Evolutionary conservation across 441 rosid species (phyloP).

Genomic region (Melastoma candidum): DNA sequence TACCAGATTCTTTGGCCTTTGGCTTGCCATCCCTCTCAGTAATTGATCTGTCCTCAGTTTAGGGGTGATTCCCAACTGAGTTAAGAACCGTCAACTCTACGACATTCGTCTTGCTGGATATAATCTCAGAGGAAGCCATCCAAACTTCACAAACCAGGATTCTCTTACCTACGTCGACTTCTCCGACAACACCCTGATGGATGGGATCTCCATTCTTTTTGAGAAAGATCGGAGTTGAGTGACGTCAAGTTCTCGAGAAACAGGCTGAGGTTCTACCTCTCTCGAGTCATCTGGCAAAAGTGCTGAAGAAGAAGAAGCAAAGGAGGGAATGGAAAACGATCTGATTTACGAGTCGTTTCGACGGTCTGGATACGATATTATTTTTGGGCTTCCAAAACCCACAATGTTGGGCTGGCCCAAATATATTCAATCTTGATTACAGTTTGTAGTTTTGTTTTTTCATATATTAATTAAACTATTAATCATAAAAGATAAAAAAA

Average conservation of each 20-base stretch:
- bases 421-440: too few species aligned
- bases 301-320: too few species aligned
- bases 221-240: conserved; percentile 52
- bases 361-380: too few species aligned
- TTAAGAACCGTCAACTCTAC: conserved; percentile 41
- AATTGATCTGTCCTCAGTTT: conserved; percentile 76
- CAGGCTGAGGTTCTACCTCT: conserved; percentile 56
- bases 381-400: too few species aligned
- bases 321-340: too few species aligned
- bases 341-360: too few species aligned
- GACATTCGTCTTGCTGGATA: conserved; percentile 78
- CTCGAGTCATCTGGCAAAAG: conserved; percentile 17
- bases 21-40: conserved; percentile 65
- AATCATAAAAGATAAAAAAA: too few species aligned
- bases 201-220: conserved; percentile 49
- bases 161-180: conserved; percentile 61
- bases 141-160: conserved; percentile 50
- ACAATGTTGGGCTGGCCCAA: too few species aligned
- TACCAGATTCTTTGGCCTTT: conserved; percentile 42
- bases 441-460: too few species aligned
- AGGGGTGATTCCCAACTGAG: conserved; percentile 71
- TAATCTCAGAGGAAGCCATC: conserved; percentile 56
- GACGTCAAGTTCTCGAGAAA: conserved; percentile 65
- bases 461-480: too few species aligned
- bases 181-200: conserved; percentile 56